These are phyloP conservation scores for Cladophialophora chaetospira DNA, from an alignment of 2,329 filamentous ascomycete genomes.

Conservation along the genomic window DNA sequence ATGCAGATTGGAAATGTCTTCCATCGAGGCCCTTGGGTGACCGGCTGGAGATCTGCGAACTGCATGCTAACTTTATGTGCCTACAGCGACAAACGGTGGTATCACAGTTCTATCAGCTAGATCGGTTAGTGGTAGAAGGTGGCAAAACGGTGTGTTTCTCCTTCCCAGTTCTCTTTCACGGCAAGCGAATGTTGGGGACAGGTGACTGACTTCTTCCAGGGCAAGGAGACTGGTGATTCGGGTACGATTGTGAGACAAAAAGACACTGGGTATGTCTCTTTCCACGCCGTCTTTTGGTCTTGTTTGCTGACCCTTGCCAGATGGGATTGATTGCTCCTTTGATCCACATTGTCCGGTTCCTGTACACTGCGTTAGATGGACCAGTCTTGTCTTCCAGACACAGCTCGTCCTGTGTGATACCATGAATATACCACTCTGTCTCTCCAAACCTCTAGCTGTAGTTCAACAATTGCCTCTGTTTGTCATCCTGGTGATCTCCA, in stretches of 20 bases:
- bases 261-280: conserved; percentile 67
- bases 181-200: too few relatives aligned
- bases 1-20: too few relatives aligned
- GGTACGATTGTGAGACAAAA: conserved; percentile 74
- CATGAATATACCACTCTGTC: conserved; percentile 19
- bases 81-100: conserved; percentile 87
- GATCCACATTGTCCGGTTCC: background rate
- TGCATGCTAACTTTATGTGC: background rate
- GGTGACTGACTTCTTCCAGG: conserved; percentile 46
- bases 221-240: conserved; percentile 68
- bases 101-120: conserved; percentile 91
- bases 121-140: conserved; percentile 88
- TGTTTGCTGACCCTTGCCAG: conserved; percentile 16
- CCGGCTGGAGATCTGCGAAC: too few relatives aligned
- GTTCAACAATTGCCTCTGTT: background rate
- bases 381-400: conserved; percentile 8
- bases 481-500: background rate
- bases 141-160: conserved; percentile 67
- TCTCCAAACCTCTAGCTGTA: background rate
- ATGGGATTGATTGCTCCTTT: conserved; percentile 24
- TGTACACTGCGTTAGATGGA: conserved; percentile 25
- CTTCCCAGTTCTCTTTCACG: conserved; percentile 2
- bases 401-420: conserved; percentile 19
- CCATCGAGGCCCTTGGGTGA: too few relatives aligned
- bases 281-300: background rate